phyloP scores from a whole-genome alignment of 495 filamentous ascomycete genomes.

The Penicillium taxi region DNA sequence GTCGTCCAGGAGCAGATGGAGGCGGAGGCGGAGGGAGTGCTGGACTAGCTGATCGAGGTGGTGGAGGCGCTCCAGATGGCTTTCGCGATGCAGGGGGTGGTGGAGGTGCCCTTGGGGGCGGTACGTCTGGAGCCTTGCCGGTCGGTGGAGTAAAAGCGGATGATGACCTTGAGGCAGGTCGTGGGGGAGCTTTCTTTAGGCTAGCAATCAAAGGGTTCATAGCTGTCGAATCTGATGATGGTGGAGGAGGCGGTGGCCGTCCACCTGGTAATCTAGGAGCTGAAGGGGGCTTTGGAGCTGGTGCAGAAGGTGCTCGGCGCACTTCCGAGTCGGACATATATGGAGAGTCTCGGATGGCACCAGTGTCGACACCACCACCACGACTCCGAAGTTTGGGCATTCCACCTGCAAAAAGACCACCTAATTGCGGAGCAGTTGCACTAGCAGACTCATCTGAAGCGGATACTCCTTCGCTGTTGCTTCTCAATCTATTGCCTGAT shows the following conservation, averaged over 20 bases:
- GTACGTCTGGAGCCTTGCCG: conserved; percentile 34
- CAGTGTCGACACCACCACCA: conserved; percentile 83
- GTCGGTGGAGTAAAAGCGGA: conserved; percentile 42
- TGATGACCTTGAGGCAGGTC: conserved; percentile 32
- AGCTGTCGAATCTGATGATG: conserved; percentile 48
- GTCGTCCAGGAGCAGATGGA: conserved; percentile 31
- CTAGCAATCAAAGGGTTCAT: conserved; percentile 52
- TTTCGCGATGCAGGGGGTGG: conserved; percentile 34
- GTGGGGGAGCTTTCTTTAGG: conserved; percentile 50
- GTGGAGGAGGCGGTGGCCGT: conserved; percentile 43
- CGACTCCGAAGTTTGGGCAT: conserved; percentile 92
- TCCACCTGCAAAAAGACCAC: conserved; percentile 83
- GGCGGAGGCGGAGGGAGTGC: conserved; percentile 40
- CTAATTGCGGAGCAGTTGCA: conserved; percentile 63
- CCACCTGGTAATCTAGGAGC: conserved; percentile 57
- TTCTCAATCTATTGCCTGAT: conserved; percentile 56
- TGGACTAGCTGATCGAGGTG: conserved; percentile 31
- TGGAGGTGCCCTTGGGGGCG: conserved; percentile 23
- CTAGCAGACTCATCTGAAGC: conserved; percentile 32
- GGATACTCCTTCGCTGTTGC: conserved; percentile 67
- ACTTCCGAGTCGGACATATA: conserved; percentile 75
- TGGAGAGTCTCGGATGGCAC: conserved; percentile 64
- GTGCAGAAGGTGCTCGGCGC: conserved; percentile 26
- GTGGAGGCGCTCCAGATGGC: conserved; percentile 35
- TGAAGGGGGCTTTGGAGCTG: conserved; percentile 50